Conservation (phyloP, 305 asterid species). For the Fraxinus latifolia region DNA sequence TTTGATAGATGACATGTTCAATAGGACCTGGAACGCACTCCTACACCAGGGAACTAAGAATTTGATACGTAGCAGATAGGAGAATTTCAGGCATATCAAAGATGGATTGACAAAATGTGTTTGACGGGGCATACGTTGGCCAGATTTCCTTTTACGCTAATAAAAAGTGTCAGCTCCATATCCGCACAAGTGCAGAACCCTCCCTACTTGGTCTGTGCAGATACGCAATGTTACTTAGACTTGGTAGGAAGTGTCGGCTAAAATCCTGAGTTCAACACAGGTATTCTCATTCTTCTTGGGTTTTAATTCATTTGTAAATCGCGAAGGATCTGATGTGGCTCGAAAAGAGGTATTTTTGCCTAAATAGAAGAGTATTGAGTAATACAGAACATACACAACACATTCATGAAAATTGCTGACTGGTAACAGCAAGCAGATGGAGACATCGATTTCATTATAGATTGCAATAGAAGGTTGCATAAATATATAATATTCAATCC, state of each 20-base stretch:
- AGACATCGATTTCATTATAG: not conserved
- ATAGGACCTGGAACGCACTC: not conserved
- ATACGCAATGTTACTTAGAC: not conserved
- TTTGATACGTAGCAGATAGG: not conserved
- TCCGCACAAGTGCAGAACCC: not conserved
- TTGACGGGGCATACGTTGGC: not conserved
- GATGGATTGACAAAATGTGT: not conserved
- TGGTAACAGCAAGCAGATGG: not conserved
- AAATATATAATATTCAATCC: not conserved
- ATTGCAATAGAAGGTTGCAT: not conserved
- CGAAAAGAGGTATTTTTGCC: not conserved
- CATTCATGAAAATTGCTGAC: not conserved
- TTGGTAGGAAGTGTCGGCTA: not conserved
- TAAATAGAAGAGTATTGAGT: conserved; percentile 15
- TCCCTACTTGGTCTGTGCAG: not conserved
- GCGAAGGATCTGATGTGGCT: not conserved
- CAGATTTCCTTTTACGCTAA: not conserved
- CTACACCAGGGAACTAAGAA: not conserved
- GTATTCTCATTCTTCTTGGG: not conserved
- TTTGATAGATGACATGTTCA: not conserved
- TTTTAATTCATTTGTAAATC: not conserved
- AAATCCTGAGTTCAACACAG: not conserved
- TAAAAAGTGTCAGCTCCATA: not conserved
- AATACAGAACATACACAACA: not conserved
- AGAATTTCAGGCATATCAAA: not conserved